A percentile compares a stretch with the other conserved stretches of the same genome.
phyloP scores from a whole-genome alignment of 495 filamentous ascomycete species.

The Tuber aestivum region DNA sequence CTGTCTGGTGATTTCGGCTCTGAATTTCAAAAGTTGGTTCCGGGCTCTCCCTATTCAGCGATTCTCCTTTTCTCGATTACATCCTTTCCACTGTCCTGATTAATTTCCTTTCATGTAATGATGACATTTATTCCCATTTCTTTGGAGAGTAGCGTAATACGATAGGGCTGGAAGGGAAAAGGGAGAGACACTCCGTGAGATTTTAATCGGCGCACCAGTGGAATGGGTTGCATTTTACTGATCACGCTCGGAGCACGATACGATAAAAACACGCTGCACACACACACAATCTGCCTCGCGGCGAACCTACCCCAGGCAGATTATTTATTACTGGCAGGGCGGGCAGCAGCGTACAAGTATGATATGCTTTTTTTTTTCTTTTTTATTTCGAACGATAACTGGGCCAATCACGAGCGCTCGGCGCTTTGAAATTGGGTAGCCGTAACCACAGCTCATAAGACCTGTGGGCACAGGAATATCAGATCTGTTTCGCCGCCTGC shows the following conservation, averaged over 20 bases:
- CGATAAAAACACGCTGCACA: neutral
- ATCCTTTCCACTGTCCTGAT: neutral
- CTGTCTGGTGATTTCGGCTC: neutral
- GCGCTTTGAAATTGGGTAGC: neutral
- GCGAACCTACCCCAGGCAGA: neutral
- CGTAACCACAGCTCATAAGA: neutral
- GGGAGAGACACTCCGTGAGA: neutral
- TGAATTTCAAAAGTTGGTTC: neutral
- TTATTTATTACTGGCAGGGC: neutral
- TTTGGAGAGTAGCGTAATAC: neutral
- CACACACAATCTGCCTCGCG: neutral
- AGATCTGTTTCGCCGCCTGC: constrained; percentile 5
- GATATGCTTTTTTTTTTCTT: neutral
- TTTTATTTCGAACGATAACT: neutral
- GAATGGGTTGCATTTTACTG: neutral
- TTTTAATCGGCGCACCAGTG: neutral
- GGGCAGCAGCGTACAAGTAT: neutral
- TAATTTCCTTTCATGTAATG: neutral
- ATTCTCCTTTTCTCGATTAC: neutral
- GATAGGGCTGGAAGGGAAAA: neutral
- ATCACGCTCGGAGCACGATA: neutral
- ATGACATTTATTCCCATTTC: neutral
- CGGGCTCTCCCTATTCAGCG: neutral
- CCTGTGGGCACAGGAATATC: neutral
- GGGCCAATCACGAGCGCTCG: neutral